Conservation (phyloP, 2,329 filamentous ascomycete species). For the Cordyceps fumosorosea region DNA sequence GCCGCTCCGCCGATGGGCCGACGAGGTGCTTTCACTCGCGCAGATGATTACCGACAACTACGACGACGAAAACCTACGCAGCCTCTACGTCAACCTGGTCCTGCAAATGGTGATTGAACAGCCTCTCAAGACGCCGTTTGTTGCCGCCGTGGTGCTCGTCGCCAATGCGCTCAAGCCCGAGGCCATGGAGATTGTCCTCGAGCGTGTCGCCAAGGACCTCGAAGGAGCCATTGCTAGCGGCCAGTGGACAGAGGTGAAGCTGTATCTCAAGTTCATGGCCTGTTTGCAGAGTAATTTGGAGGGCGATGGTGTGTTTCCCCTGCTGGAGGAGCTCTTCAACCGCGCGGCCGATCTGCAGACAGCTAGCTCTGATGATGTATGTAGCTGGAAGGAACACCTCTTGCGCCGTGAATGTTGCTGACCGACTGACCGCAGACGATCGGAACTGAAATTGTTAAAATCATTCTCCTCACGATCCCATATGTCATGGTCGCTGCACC, state of each 20-base stretch:
- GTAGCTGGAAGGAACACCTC: conserved; percentile 26
- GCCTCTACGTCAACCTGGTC: conserved; percentile 64
- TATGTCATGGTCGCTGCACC: conserved; percentile 76
- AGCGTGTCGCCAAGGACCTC: conserved; percentile 50
- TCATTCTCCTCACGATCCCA: conserved; percentile 89
- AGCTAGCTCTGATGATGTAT: conserved; percentile 83
- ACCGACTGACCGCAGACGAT: conserved; percentile 41
- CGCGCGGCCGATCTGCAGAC: conserved; percentile 91
- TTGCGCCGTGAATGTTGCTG: not conserved
- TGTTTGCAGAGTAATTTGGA: conserved; percentile 75
- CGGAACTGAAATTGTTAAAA: conserved; percentile 86
- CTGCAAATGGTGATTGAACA: conserved; percentile 80
- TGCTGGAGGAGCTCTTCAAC: conserved; percentile 85
- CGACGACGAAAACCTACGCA: conserved; percentile 74
- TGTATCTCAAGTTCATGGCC: conserved; percentile 81
- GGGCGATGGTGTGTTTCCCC: conserved; percentile 75
- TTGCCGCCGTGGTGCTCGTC: conserved; percentile 75
- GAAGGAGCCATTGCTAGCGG: conserved; percentile 65
- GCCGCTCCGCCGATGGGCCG: conserved; percentile 68
- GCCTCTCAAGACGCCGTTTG: conserved; percentile 94
- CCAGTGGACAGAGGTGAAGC: conserved; percentile 86
- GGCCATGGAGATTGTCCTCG: conserved; percentile 64
- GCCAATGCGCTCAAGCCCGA: conserved; percentile 73
- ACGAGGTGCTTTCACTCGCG: conserved; percentile 69
- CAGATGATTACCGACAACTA: conserved; percentile 74